Conservation (phyloP, 768 basidiomycete genomes). For the Psilocybe sp. region DNA sequence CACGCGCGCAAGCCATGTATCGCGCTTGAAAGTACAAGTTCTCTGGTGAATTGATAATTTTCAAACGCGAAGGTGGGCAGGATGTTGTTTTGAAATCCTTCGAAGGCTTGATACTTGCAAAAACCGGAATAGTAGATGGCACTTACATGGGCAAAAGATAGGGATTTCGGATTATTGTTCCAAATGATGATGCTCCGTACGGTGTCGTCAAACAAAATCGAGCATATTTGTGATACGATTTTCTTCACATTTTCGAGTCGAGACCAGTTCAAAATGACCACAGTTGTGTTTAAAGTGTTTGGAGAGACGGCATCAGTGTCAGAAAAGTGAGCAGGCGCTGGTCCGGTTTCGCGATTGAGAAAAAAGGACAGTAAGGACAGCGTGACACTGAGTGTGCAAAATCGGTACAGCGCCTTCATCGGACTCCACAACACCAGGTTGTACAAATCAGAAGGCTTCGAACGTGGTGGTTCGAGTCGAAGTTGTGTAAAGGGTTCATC, state of each 20-base stretch:
- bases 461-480: background rate
- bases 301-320: background rate
- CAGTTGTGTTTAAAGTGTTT: conserved; percentile 38
- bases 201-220: conserved; percentile 38
- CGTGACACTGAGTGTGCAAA: too few relatives aligned
- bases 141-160: conserved; percentile 40
- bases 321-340: too few relatives aligned
- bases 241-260: conserved; percentile 58
- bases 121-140: background rate
- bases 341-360: too few relatives aligned
- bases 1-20: conserved; percentile 53
- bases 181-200: conserved; percentile 53
- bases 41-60: conserved; percentile 52
- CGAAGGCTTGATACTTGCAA: background rate
- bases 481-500: background rate
- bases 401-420: too few relatives aligned
- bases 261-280: conserved; percentile 67
- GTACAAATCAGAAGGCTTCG: too few relatives aligned
- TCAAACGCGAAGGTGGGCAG: conserved; percentile 43
- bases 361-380: too few relatives aligned
- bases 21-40: conserved; percentile 65
- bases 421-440: too few relatives aligned
- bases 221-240: conserved; percentile 53
- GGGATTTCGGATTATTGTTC: conserved; percentile 54
- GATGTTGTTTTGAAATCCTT: conserved; percentile 40